These are phyloP conservation scores for Neoascochyta sp. DNA, from an alignment of 2,329 filamentous ascomycete genomes.

Conservation along the genomic window DNA sequence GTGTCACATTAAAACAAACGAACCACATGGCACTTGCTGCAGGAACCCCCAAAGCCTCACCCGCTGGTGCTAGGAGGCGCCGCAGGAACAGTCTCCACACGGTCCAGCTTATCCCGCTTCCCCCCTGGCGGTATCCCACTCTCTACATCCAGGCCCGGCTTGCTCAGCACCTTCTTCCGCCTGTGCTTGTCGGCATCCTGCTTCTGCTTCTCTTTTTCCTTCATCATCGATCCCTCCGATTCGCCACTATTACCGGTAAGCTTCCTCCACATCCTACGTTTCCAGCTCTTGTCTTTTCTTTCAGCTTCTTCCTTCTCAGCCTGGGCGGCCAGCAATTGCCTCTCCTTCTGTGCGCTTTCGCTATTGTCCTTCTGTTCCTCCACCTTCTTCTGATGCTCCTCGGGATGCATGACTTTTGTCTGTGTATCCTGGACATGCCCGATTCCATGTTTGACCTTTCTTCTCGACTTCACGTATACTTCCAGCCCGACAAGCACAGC, in stretches of 20 bases:
- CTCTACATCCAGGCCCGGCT: constrained; percentile 35
- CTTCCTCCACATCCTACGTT: constrained; percentile 28
- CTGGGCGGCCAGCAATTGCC: constrained; percentile 47
- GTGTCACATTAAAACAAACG: too few relatives aligned
- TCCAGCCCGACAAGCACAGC: constrained; percentile 79
- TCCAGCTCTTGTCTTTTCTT: constrained; percentile 30
- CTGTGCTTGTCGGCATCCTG: constrained; percentile 22
- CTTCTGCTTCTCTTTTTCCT: constrained; percentile 19
- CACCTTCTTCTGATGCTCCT: constrained; percentile 49
- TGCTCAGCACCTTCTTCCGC: constrained; percentile 28
- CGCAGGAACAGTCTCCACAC: constrained; percentile 5
- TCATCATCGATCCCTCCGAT: constrained; percentile 14
- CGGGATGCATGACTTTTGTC: constrained; percentile 60
- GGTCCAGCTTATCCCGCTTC: constrained; percentile 18
- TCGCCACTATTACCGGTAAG: constrained; percentile 15
- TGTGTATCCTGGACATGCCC: constrained; percentile 52
- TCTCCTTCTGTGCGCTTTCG: constrained; percentile 58
- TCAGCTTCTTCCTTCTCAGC: constrained; percentile 47
- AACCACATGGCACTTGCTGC: constrained; percentile 9
- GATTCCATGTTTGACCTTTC: constrained; percentile 56
- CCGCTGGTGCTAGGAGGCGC: too few relatives aligned
- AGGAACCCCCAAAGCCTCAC: constrained; percentile 9
- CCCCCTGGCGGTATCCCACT: constrained; percentile 35
- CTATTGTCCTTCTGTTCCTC: constrained; percentile 56
- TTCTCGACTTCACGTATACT: constrained; percentile 67